phyloP scores from a whole-genome alignment of 2,329 filamentous ascomycete genomes.

The Rachicladosporium sp. region DNA sequence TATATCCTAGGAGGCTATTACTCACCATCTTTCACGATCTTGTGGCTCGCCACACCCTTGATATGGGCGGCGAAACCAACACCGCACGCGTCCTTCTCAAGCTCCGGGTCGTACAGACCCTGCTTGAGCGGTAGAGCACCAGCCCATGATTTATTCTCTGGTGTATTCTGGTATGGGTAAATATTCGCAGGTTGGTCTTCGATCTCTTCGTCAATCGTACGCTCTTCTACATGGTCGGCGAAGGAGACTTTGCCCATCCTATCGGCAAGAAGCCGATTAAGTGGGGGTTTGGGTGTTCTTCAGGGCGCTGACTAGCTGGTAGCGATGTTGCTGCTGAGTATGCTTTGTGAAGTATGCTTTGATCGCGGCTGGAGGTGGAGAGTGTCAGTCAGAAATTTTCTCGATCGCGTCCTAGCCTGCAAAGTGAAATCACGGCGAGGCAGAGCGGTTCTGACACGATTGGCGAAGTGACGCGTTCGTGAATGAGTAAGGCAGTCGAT shows the following conservation, averaged over 20 bases:
- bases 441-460: too few relatives aligned
- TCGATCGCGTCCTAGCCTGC: too few relatives aligned
- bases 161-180: conserved; percentile 70
- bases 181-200: conserved; percentile 48
- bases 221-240: conserved; percentile 37
- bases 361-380: too few relatives aligned
- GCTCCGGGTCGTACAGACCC: conserved; percentile 90
- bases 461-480: too few relatives aligned
- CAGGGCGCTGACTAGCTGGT: too few relatives aligned
- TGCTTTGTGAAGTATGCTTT: too few relatives aligned
- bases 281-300: too few relatives aligned
- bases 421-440: too few relatives aligned
- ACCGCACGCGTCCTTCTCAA: conserved; percentile 99
- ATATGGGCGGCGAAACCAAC: conserved; percentile 98
- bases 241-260: conserved; percentile 43
- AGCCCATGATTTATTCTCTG: conserved; percentile 86
- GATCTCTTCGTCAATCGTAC: conserved; percentile 25
- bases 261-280: conserved; percentile 38
- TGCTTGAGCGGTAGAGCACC: conserved; percentile 93
- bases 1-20: conserved; percentile 9
- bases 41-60: conserved; percentile 94
- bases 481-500: too few relatives aligned
- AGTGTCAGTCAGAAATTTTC: too few relatives aligned
- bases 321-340: too few relatives aligned
- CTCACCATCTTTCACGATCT: conserved; percentile 95